These are phyloP conservation scores for Panaeolus papilionaceus DNA, from an alignment of 768 basidiomycete species.

Conservation along the genomic window DNA sequence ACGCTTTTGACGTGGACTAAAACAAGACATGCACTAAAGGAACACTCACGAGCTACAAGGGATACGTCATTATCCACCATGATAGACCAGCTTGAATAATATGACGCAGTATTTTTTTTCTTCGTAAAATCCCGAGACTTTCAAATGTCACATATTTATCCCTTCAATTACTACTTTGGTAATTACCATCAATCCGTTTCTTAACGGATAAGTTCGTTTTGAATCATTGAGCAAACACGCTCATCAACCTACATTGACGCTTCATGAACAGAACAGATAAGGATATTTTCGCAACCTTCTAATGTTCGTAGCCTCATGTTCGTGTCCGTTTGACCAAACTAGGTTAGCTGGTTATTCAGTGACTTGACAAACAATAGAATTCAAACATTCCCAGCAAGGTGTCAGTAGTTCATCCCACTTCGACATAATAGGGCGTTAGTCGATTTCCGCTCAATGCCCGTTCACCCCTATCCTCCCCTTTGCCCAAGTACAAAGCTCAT, in stretches of 20 bases:
- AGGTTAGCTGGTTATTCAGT: neutral
- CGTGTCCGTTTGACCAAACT: conserved; percentile 3
- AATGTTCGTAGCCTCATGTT: conserved; percentile 2
- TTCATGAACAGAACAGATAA: neutral
- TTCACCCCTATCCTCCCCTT: conserved; percentile 4
- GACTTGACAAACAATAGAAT: conserved; percentile 2
- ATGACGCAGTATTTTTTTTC: too few relatives aligned
- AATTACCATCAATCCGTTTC: too few relatives aligned
- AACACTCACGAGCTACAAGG: too few relatives aligned
- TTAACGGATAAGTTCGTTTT: too few relatives aligned
- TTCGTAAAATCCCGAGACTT: too few relatives aligned
- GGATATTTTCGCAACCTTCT: neutral
- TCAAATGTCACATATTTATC: too few relatives aligned
- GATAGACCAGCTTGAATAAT: too few relatives aligned
- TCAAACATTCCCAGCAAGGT: conserved; percentile 19
- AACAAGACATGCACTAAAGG: too few relatives aligned
- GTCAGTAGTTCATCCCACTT: conserved; percentile 25
- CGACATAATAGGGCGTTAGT: conserved; percentile 26
- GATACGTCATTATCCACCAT: too few relatives aligned
- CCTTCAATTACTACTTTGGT: too few relatives aligned
- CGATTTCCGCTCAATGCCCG: conserved; percentile 3
- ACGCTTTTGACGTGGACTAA: too few relatives aligned
- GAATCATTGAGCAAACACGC: too few relatives aligned
- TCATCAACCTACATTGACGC: neutral
- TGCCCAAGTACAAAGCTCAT: conserved; percentile 8